Evolutionary conservation across 371 early-diverging fungal genomes (phyloP), one percentile per base, ranked within the genome.

Genomic region (Mucor indicus): DNA sequence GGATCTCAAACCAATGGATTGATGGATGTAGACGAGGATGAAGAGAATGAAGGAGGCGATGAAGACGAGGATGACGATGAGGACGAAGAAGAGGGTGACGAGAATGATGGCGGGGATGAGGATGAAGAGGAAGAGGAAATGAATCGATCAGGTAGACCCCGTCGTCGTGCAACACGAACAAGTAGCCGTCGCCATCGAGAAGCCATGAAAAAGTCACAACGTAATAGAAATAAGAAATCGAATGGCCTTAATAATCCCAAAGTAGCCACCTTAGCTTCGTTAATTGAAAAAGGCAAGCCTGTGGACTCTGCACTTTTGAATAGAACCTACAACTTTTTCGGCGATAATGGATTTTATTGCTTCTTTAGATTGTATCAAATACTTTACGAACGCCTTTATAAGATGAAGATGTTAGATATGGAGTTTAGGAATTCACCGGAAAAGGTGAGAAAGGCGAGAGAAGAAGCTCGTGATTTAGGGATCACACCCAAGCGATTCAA

Each of bases 351-450:
- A 27, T 87, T 86, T 47, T 98, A 91, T 62, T 86, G 85, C 43
- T 92, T 98, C 54, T 80, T 97, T 64, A 70, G 96, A 20, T 79
- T 92, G 37, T 89, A 86, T 57, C 86, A 62, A 45, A 51, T 58
- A 2, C 16, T 57, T 3, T 67, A 93, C 66, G 73, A 72, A 9
- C 83, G 96, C 17, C 62, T 98, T 42, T 67, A 77, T 47, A 84
- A 84, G 24, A 82, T 97, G 67, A 93, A 94, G 57, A 71, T 38
- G 13, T 55, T 85, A 4, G 81, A 90, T 12, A 48, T 71, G n/a
- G 78, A 86, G 40, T 69, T 83, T 47, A 75, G 78, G 46, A 75
- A 64, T n/a, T 53, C 75, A 43, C 79, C 80, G 11, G 73, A 74
- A 35, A 75, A 75, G 24, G 69, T 75, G 38, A 80, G 77, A 48